These are phyloP conservation scores for Helotiales sp. DNA, from an alignment of 2,329 filamentous ascomycete species.

Conservation along the genomic window DNA sequence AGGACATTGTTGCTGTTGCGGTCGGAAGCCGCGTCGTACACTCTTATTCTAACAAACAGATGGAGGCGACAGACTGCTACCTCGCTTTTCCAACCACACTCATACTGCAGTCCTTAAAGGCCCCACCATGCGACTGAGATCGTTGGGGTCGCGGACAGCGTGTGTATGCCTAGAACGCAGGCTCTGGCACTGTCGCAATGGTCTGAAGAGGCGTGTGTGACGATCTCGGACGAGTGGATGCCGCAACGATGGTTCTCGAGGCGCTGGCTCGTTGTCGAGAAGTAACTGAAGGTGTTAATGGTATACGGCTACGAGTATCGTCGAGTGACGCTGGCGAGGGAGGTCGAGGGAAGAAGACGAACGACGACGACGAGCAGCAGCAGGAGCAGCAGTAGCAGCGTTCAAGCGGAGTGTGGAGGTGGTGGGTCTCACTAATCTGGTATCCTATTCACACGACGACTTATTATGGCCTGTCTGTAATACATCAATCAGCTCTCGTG, in stretches of 20 bases:
- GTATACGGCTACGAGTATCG: too few relatives aligned
- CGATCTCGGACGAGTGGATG: background rate
- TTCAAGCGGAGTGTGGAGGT: background rate
- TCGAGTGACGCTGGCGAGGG: background rate
- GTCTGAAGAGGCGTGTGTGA: background rate
- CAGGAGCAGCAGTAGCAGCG: too few relatives aligned
- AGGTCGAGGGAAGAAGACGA: background rate
- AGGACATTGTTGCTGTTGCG: constrained; percentile 20
- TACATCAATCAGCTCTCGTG: background rate
- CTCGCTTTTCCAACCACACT: background rate
- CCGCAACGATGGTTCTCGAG: background rate
- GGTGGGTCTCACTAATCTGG: too few relatives aligned
- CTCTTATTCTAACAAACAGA: background rate
- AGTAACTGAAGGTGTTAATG: background rate
- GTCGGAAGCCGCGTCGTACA: background rate
- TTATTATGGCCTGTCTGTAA: background rate
- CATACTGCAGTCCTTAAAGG: background rate
- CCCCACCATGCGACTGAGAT: background rate
- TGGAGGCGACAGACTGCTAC: background rate
- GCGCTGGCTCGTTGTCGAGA: background rate
- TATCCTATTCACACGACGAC: background rate
- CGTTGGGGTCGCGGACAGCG: background rate
- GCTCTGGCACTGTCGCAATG: background rate
- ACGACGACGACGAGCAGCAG: background rate
- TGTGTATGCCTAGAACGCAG: background rate